A percentile compares a stretch with the other conserved stretches of the same genome.
Conservation (phyloP, 441 rosid genomes). For the Arabidopsis hybrid region DNA sequence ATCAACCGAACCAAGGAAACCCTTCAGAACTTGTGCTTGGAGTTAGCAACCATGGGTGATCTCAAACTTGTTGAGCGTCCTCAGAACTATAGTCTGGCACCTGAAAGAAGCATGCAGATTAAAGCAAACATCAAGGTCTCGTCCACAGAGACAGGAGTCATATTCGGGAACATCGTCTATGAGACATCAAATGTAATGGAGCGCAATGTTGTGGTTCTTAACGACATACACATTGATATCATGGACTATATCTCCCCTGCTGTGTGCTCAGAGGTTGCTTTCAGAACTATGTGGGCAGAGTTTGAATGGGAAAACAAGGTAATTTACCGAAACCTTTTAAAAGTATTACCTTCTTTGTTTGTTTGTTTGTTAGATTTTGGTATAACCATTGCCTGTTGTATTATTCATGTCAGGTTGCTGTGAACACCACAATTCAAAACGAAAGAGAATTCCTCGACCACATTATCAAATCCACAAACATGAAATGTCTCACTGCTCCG, state of each 20-base stretch:
- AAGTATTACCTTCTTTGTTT: too few species aligned
- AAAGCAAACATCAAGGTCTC: slow-evolving; percentile 95
- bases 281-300: slow-evolving; percentile 94
- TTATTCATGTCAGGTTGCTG: slow-evolving; percentile 74
- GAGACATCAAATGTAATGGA: slow-evolving; percentile 86
- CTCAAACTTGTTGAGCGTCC: slow-evolving; percentile 95
- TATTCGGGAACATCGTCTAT: slow-evolving; percentile 87
- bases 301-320: slow-evolving; percentile 99
- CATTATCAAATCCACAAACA: slow-evolving; percentile 83
- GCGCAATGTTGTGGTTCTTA: slow-evolving; percentile 81
- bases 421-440: slow-evolving; percentile 75
- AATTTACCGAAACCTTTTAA: not conserved
- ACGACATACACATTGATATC: slow-evolving; percentile 90
- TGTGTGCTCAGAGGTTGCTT: slow-evolving; percentile 76
- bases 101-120: slow-evolving; percentile 85
- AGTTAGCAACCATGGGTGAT: slow-evolving; percentile 91
- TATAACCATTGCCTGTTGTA: not conserved
- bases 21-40: slow-evolving; percentile 89
- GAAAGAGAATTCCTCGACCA: slow-evolving; percentile 87
- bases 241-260: slow-evolving; percentile 96
- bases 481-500: slow-evolving; percentile 92
- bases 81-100: slow-evolving; percentile 86
- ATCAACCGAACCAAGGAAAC: slow-evolving; percentile 89
- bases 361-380: not conserved
- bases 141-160: slow-evolving; percentile 91